A percentile compares a stretch with the other conserved stretches of the same genome.
phyloP scores from a whole-genome alignment of 805 yeast species.

The Kregervanrija pseudodelftensis region DNA sequence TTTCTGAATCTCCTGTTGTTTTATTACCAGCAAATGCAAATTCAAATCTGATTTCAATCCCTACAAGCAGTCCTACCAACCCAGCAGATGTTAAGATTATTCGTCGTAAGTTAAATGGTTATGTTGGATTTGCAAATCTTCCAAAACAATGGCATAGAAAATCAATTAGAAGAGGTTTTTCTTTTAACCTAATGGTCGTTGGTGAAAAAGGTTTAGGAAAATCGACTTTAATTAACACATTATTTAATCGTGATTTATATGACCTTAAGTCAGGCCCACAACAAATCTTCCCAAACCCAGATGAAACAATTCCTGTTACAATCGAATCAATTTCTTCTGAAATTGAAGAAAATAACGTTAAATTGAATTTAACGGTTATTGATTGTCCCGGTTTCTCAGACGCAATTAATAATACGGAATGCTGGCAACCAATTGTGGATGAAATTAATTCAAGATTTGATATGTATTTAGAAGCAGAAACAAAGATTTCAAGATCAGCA shows the following conservation, averaged over 20 bases:
- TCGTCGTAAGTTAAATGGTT: conserved; percentile 79
- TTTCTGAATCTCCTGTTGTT: too few species aligned
- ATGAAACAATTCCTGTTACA: conserved; percentile 39
- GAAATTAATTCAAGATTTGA: conserved; percentile 86
- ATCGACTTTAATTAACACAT: conserved; percentile 83
- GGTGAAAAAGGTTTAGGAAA: conserved; percentile 93
- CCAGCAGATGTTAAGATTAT: conserved; percentile 48
- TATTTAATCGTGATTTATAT: conserved; percentile 66
- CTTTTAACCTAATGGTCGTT: conserved; percentile 80
- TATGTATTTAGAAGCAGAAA: conserved; percentile 82
- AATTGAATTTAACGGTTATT: conserved; percentile 72
- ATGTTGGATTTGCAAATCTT: conserved; percentile 94
- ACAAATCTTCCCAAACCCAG: conserved; percentile 33
- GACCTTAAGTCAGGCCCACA: conserved; percentile 18
- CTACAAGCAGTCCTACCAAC: conserved; percentile 5
- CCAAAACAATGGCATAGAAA: conserved; percentile 99
- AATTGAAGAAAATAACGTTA: conserved; percentile 91
- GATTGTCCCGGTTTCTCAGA: conserved; percentile 96
- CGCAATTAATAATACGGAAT: conserved; percentile 65
- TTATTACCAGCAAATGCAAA: neutral
- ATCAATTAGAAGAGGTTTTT: conserved; percentile 84
- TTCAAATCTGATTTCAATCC: neutral
- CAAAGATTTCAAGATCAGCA: conserved; percentile 65
- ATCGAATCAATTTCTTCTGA: conserved; percentile 59
- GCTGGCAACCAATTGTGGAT: conserved; percentile 88